Evolutionary conservation across 78 protist species (phyloP).

Genomic region (Emiliania huxleyi): DNA sequence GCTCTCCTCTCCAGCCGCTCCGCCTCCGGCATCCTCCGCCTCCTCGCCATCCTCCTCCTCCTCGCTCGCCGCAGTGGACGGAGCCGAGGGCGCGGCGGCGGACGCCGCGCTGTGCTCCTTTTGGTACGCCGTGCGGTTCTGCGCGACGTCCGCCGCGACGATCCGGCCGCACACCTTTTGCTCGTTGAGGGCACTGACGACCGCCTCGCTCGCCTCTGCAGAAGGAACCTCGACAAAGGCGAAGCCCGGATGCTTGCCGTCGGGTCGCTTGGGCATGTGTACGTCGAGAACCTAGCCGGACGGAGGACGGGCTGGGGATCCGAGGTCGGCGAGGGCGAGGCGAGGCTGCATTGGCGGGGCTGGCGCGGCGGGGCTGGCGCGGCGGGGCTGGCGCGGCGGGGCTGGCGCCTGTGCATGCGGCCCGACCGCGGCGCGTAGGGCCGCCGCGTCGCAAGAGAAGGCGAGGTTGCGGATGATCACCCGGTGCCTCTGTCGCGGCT

Average conservation of each 20-base stretch:
- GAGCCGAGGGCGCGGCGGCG: neutral
- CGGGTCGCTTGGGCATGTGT: neutral
- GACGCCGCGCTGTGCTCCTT: neutral
- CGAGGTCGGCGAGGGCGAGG: no score
- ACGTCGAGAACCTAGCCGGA: neutral
- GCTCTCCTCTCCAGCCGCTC: neutral
- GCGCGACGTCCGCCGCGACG: neutral
- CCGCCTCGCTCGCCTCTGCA: neutral
- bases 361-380: no score
- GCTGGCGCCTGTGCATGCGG: no score
- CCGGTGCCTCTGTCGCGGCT: neutral
- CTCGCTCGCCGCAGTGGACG: neutral
- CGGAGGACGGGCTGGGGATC: no score
- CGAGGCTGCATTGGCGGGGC: no score
- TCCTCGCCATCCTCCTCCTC: neutral
- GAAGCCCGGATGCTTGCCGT: slow-evolving; percentile 1
- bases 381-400: no score
- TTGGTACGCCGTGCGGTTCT: neutral
- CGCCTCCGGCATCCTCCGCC: neutral
- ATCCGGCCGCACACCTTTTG: neutral
- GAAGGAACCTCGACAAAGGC: neutral
- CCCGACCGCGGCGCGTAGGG: neutral
- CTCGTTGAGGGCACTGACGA: neutral
- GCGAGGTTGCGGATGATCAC: neutral
- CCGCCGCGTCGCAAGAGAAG: neutral